phyloP scores from a whole-genome alignment of 306 rosid species.

The Cicer pinnatifidum region DNA sequence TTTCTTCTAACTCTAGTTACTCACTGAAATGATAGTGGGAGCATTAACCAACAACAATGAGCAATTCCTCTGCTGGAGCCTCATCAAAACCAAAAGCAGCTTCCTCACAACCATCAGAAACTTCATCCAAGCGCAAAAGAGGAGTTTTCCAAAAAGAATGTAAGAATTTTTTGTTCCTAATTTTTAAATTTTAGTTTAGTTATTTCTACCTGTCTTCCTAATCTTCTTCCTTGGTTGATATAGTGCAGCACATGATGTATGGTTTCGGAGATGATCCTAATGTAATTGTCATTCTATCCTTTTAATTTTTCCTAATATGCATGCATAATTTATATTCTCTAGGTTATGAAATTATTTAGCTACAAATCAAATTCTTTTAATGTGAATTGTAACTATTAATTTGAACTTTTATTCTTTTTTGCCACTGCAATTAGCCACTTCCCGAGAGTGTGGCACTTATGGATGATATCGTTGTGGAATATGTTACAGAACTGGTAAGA shows the following conservation, averaged over 20 bases:
- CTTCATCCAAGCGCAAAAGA: constrained; percentile 80
- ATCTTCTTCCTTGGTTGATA: constrained; percentile 10
- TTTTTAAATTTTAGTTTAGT: neutral
- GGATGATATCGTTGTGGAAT: constrained; percentile 93
- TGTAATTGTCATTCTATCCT: constrained; percentile 51
- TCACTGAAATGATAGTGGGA: constrained; percentile 11
- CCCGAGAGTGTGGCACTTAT: constrained; percentile 84
- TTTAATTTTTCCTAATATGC: neutral
- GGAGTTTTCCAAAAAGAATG: constrained; percentile 92
- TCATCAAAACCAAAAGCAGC: constrained; percentile 73
- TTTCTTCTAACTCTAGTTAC: constrained; percentile 1
- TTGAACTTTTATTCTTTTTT: neutral
- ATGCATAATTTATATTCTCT: neutral
- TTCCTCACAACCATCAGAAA: constrained; percentile 78
- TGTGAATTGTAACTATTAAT: constrained; percentile 12
- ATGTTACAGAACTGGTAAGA: constrained; percentile 79
- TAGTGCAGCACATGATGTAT: constrained; percentile 99
- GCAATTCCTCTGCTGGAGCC: constrained; percentile 58
- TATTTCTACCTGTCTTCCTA: neutral
- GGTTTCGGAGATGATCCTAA: constrained; percentile 94
- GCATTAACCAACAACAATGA: constrained; percentile 52
- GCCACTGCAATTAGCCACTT: constrained; percentile 66
- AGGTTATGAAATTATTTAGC: constrained; percentile 10
- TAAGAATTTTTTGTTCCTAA: constrained; percentile 18
- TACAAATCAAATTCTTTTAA: neutral